These are phyloP conservation scores for Dendrostoma leiphaemia DNA, from an alignment of 2,329 filamentous ascomycete genomes.

Conservation along the genomic window DNA sequence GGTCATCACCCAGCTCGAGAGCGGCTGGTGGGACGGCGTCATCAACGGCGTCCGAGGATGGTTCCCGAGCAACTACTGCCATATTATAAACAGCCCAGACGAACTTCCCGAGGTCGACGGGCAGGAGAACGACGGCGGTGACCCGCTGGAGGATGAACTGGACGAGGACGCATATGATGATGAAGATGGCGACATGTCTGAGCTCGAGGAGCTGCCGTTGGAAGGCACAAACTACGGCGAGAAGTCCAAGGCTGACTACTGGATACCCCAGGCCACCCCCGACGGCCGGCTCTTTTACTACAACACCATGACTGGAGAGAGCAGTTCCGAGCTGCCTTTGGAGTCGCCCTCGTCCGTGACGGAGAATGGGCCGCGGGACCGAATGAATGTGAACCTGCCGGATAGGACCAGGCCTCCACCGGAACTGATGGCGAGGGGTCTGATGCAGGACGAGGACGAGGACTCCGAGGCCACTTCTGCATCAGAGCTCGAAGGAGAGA, in stretches of 20 bases:
- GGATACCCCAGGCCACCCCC: slow-evolving; percentile 95
- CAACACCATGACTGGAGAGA: slow-evolving; percentile 95
- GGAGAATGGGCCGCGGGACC: slow-evolving; percentile 84
- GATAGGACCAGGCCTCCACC: slow-evolving; percentile 87
- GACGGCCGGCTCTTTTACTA: slow-evolving; percentile 96
- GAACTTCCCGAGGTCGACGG: slow-evolving; percentile 64
- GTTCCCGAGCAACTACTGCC: slow-evolving; percentile 99
- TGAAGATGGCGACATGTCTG: slow-evolving; percentile 41
- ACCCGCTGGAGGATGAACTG: slow-evolving; percentile 28
- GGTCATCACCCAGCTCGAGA: slow-evolving; percentile 96
- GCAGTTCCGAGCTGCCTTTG: slow-evolving; percentile 89
- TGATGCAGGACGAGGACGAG: slow-evolving; percentile 81
- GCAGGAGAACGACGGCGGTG: slow-evolving; percentile 66
- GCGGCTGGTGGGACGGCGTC: slow-evolving; percentile 99
- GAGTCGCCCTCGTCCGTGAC: slow-evolving; percentile 80
- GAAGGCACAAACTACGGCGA: slow-evolving; percentile 62
- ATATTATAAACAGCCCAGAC: slow-evolving; percentile 74
- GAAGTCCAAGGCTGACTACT: slow-evolving; percentile 89
- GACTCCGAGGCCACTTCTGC: slow-evolving; percentile 83
- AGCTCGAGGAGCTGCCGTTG: slow-evolving; percentile 56
- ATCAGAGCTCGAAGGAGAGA: slow-evolving; percentile 79
- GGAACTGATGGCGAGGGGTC: slow-evolving; percentile 85
- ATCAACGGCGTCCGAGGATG: slow-evolving; percentile 96
- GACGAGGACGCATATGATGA: slow-evolving; percentile 65
- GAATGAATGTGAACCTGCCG: slow-evolving; percentile 83